Evolutionary conservation across 208 protist species (phyloP), one percentile per base, ranked within the genome.

Genomic region (Polymyxa betae): DNA sequence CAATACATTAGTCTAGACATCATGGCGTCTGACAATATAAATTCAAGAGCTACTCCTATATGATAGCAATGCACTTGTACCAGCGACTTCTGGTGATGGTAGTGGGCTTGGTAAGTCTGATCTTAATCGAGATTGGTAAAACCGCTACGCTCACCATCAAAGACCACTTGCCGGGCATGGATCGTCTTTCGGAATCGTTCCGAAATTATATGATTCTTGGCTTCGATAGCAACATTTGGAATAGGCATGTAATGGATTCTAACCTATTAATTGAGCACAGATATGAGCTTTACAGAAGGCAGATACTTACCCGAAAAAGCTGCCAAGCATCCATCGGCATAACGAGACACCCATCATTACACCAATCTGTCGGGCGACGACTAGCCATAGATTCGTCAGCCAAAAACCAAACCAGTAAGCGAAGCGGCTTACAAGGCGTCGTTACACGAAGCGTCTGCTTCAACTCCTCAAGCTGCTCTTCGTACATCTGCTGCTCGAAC

Each of bases 361-460:
- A 43, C 72, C 72, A n/a, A 82, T 82, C n/a, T 82, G 72, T 82
- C 72, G 72, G 12, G 72, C 72, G 40, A 82, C n/a, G 12, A 35
- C 72, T 82, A 82, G n/a, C 35, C 12, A 24, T 24, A 5, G 24
- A 5, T 60, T 29, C 5, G 24, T 60, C 24, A 60, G 49, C 12
- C 49, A 60, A 29, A 60, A 60, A 60, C 5, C 5, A 60, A 60
- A 60, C 49, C 5, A 60, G 12, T 5, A 24, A 24, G 24, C 24
- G 24, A 24, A 29, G 49, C 49, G 24, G 49, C 5, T 60, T 35
- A 82, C 72, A 82, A 12, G 72, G 72, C n/a, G 40, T 35, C 40
- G 72, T 82, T 5, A 82, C 72, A 12, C 72, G 72, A 43, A 82
- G 16, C 35, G 72, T 82, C 72, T 82, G 72, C n/a, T 82, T 82